Base-by-base conservation (phyloP, 2,329 filamentous ascomycete species). In the Chaetomiaceae sp. region DNA sequence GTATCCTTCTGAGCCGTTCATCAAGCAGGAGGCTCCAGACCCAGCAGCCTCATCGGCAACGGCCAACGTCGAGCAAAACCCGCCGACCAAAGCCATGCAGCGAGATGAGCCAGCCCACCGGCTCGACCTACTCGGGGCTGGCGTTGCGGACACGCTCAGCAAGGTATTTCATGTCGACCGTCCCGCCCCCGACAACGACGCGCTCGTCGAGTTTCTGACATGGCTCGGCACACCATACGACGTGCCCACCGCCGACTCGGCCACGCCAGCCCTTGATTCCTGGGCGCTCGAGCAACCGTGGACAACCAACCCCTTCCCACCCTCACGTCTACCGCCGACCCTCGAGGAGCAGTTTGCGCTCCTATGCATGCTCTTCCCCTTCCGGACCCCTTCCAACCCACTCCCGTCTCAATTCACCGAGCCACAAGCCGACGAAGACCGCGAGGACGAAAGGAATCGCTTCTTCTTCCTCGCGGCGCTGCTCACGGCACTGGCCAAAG, bases 361-460 rank as follows among this genome's bases (percentile, higher is more conserved):
- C 3, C 43, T 55, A 7, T 51, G 45, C 32, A 24, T 50, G 6
- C 43, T 56, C 17, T 38, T 52, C 14, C 40, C 45, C 22, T 22
- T 22, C n/a, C 33, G 40, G 1, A 24, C 20, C n/a, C 29, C 42
- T 2, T 20, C 24, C 12, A 41, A 3, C 20, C 17, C 3, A 20
- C 2, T 18, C 6, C 12, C 29, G 4, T 19, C 30, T 9, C 3
- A 12, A 12, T 14, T 14, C 29, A 1, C 3, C 27, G 17, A 32
- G 18, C 15, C 6, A 6, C 9, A n/a, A n/a, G 17, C 12, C 11
- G n/a, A 24, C 36, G 11, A 15, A 8, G 29, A 32, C 18, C 18
- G 22, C 9, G 22, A 24, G 6, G 9, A 9, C 22, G 22, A 24
- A 32, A n/a, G 24, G 15, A 6, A 17, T 5, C 37, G 24, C 4